Evolutionary conservation across 202 grass and related monocot genomes (phyloP), one percentile per base, ranked within the genome.

Genomic region (Elaeis oleifera): DNA sequence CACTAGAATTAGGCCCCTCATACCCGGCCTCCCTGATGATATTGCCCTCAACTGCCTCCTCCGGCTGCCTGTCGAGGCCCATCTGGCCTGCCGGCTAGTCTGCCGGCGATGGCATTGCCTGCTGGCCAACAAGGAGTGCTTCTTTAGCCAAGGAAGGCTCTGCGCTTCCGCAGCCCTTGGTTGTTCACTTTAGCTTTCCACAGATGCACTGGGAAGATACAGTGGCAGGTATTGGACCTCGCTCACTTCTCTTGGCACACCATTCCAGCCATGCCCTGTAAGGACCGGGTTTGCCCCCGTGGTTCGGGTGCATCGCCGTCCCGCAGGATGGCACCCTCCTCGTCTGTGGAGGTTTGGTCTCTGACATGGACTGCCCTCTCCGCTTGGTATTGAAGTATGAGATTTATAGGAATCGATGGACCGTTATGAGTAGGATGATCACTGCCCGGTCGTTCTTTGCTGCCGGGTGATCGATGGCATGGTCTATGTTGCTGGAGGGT

Each of bases 151-250:
- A 71, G 88, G 3, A 75, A 70, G 23, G 58, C 22, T 3, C 81
- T 99, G 53, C 85, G 81, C 13, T 74, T 92, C 44, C 65, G 67
- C 14, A 59, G 79, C 0, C 94, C 94, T 0, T 92, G 71, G 75
- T 19, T 99, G 24, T 92, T 89, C 74, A 92, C 88, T 1, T 74
- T 97, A 9, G 94, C 94, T 0, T 97, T 86, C 77, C 94, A 97
- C 71, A 76, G 88, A 18, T 99, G 94, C 74, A 92, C 88, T 5
- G 94, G 94, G 9, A 89, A 89, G 77, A 99, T 99, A 9, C 84
- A 99, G 44, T 99, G 94, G 94, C 81, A 85, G 65, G 94, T 92
- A 36, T 74, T 99, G 5, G 94, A 99, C 63, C 82, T 99, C 3
- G 59, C 56, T 56, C 51, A 77, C 72, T 74, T 89, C 5, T 67